These are phyloP conservation scores for Pezicula neosporulosa DNA, from an alignment of 2,329 filamentous ascomycete species.

Conservation along the genomic window DNA sequence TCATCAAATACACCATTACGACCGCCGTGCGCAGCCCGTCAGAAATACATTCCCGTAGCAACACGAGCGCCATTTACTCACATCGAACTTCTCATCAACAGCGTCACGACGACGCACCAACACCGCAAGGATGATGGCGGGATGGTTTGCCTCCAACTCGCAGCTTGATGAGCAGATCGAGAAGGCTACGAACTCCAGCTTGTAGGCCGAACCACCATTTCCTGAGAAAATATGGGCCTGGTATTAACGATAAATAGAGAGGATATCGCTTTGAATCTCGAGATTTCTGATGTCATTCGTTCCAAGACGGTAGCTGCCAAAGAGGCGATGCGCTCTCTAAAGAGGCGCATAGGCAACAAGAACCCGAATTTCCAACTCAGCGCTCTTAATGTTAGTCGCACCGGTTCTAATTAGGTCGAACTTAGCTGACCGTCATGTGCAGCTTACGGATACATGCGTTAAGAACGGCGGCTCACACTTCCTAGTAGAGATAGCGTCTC, in stretches of 20 bases:
- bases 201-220: slow-evolving; percentile 53
- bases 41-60: no score
- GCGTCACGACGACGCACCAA: no score
- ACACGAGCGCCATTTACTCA: no score
- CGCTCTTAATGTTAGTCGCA: slow-evolving; percentile 70
- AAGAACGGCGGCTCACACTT: slow-evolving; percentile 98
- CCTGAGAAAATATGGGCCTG: no score
- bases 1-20: no score
- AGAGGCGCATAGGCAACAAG: slow-evolving; percentile 91
- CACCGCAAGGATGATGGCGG: slow-evolving; percentile 31
- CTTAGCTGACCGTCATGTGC: slow-evolving; percentile 26
- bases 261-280: slow-evolving; percentile 94
- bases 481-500: slow-evolving; percentile 88
- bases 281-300: slow-evolving; percentile 95
- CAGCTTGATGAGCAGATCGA: slow-evolving; percentile 97
- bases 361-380: slow-evolving; percentile 97
- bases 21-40: no score
- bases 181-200: slow-evolving; percentile 87
- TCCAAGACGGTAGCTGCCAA: slow-evolving; percentile 97
- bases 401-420: neutral
- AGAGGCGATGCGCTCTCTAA: slow-evolving; percentile 96
- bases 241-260: slow-evolving; percentile 53
- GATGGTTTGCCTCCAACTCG: slow-evolving; percentile 93
- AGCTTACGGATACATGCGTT: slow-evolving; percentile 96
- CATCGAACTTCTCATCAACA: no score